These are phyloP conservation scores for Zoysia pacifica DNA, from an alignment of 176 grass and related monocot genomes.

Conservation along the genomic window DNA sequence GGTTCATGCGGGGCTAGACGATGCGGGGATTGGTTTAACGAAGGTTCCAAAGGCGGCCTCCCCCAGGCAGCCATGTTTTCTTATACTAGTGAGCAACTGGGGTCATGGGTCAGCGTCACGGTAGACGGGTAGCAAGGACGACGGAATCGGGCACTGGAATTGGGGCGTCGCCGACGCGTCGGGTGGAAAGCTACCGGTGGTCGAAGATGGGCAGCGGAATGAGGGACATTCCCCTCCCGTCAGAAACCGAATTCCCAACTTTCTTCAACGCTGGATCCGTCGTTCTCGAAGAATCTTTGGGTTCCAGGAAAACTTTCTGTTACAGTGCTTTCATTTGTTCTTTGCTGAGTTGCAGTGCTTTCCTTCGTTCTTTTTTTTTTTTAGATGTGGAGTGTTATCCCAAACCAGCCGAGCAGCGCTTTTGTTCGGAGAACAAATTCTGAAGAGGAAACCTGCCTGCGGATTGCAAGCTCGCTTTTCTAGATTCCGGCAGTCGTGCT, in stretches of 20 bases:
- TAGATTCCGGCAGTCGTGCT: background rate
- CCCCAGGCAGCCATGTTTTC: slow-evolving; percentile 36
- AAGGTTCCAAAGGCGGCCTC: slow-evolving; percentile 42
- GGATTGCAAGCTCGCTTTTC: background rate
- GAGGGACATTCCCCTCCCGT: background rate
- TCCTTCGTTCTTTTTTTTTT: too few relatives aligned
- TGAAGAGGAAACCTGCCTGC: background rate
- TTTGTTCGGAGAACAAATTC: background rate
- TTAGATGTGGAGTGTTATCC: background rate
- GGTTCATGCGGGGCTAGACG: slow-evolving; percentile 37
- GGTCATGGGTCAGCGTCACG: slow-evolving; percentile 17
- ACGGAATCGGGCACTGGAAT: background rate
- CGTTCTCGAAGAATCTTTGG: background rate
- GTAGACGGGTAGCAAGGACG: background rate
- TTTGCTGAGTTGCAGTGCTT: background rate
- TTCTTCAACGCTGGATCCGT: background rate
- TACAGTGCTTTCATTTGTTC: background rate
- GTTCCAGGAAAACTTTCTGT: background rate
- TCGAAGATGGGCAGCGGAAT: slow-evolving; percentile 14
- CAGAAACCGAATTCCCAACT: background rate
- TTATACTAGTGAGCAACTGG: background rate
- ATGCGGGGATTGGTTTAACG: background rate
- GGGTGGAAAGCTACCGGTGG: slow-evolving; percentile 33
- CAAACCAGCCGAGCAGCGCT: background rate
- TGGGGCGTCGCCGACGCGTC: slow-evolving; percentile 29